Conservation (phyloP, 495 filamentous ascomycete genomes). For the Talaromyces stipitatus region DNA sequence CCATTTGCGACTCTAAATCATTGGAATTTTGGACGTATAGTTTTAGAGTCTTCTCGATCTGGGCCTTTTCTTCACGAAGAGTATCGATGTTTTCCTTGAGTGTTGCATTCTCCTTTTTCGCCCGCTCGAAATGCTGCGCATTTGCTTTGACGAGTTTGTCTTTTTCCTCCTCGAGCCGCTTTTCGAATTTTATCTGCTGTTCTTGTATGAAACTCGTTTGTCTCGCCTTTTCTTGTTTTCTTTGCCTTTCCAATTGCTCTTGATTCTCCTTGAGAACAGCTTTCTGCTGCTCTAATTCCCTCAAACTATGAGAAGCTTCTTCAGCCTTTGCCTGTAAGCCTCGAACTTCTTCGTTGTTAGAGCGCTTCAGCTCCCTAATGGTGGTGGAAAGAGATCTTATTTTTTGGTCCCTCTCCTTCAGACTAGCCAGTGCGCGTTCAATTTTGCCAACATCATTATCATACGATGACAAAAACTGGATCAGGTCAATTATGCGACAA, state of each 20-base stretch:
- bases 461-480: conserved; percentile 3
- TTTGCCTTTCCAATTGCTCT: neutral
- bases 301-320: neutral
- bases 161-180: neutral
- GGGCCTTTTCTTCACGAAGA: neutral
- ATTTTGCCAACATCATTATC: neutral
- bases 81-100: neutral
- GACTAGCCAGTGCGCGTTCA: neutral
- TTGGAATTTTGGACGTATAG: neutral
- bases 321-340: neutral
- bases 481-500: neutral
- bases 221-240: neutral
- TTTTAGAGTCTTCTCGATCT: neutral
- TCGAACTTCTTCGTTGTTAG: conserved; percentile 2
- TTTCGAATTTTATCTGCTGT: neutral
- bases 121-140: neutral
- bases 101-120: neutral
- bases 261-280: neutral
- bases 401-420: neutral
- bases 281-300: conserved; percentile 2
- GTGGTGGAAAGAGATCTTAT: neutral
- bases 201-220: neutral
- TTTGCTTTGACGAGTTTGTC: neutral
- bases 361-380: neutral
- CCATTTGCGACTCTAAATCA: neutral